These are phyloP conservation scores for Biscogniauxia mediterranea DNA, from an alignment of 2,329 filamentous ascomycete genomes.

Conservation along the genomic window DNA sequence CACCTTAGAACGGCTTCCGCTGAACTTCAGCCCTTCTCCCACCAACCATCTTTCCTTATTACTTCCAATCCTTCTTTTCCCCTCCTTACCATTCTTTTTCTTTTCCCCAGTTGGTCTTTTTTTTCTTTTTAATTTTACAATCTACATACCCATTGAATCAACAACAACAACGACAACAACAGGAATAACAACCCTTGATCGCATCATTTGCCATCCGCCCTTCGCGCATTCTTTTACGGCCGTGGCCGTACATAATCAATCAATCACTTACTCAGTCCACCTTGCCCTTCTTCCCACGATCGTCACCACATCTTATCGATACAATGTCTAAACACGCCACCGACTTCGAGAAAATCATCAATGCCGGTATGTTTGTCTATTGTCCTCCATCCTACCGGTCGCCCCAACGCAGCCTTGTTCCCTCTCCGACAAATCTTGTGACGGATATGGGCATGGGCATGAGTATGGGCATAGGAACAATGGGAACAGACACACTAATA, in stretches of 20 bases:
- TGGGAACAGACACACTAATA: conserved; percentile 4
- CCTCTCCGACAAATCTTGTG: too few relatives aligned
- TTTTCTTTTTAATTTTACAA: background rate
- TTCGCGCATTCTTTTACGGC: background rate
- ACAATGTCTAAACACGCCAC: conserved; percentile 43
- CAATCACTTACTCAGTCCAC: background rate
- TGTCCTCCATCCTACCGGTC: background rate
- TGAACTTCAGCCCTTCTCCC: background rate
- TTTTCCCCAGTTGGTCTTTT: background rate
- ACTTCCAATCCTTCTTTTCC: background rate
- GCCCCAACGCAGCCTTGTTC: too few relatives aligned
- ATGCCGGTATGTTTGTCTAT: conserved; percentile 41
- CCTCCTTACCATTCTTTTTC: background rate
- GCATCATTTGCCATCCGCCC: background rate
- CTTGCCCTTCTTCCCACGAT: background rate
- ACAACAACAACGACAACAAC: background rate
- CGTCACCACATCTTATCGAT: conserved; percentile 7
- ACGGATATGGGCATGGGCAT: too few relatives aligned
- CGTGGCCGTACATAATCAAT: too few relatives aligned
- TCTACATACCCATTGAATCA: background rate
- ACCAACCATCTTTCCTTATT: background rate
- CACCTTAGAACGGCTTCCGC: too few relatives aligned
- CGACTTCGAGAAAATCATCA: conserved; percentile 56
- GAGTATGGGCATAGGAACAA: too few relatives aligned
- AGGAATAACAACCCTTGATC: background rate